These are phyloP conservation scores for Gaultheria prostrata DNA, from an alignment of 148 eudicot genomes.

Conservation along the genomic window DNA sequence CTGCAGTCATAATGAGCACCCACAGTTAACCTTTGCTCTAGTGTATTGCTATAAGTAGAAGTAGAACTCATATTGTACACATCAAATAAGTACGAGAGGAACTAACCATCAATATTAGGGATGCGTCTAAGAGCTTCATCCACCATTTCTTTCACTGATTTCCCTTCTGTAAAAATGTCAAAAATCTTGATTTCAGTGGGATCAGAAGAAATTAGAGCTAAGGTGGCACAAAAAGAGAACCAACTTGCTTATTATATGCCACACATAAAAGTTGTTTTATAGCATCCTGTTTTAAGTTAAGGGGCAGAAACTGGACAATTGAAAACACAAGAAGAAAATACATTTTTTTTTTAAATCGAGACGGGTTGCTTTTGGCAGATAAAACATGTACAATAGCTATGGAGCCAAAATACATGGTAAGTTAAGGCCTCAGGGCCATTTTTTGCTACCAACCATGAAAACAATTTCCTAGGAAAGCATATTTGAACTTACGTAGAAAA, in stretches of 20 bases:
- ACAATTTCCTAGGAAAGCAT: neutral
- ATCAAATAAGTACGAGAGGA: constrained; percentile 7
- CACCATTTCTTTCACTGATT: constrained; percentile 94
- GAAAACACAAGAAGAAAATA: neutral
- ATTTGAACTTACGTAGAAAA: constrained; percentile 73
- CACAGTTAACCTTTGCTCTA: constrained; percentile 22
- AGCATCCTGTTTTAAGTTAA: neutral
- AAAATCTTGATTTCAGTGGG: neutral
- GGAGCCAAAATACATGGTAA: neutral
- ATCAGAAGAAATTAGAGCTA: neutral
- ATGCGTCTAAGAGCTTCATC: constrained; percentile 81
- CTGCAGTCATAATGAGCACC: constrained; percentile 44
- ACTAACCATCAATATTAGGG: constrained; percentile 74
- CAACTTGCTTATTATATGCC: neutral
- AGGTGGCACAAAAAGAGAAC: neutral
- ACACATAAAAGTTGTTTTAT: neutral
- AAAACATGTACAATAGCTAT: neutral
- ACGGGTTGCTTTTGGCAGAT: neutral
- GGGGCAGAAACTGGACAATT: neutral
- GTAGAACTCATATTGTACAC: constrained; percentile 1
- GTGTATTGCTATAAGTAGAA: neutral
- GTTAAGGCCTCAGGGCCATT: neutral
- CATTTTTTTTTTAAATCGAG: neutral
- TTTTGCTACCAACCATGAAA: neutral
- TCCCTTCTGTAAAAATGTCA: constrained; percentile 62